Base-by-base conservation (phyloP, 73 alveolate species). In the Diophrys sp. region DNA sequence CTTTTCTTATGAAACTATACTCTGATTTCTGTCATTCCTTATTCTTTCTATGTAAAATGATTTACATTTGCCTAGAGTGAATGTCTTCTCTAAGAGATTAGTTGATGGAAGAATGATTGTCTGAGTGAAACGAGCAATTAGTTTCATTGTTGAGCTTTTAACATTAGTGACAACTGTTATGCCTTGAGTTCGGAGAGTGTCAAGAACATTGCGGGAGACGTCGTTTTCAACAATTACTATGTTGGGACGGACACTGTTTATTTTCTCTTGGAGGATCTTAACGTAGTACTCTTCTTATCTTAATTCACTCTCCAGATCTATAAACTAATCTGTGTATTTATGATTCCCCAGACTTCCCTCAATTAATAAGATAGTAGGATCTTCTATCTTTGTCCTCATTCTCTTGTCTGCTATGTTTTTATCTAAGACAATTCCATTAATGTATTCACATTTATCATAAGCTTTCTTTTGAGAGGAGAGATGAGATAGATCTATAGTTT, bases 361-460 rank as follows among this genome's bases (percentile, higher is more conserved):
- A 33, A 91, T 68, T 33, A 91, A 55, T 0, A 91, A 79, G 29
- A 91, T 88, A 54, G 74, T 67, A 1, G 97, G 97, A 66, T 88
- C 82, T 29, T 84, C 73, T 67, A 91, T 91, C 25, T 82, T 82
- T 28, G 71, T 56, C 54, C 53, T 87, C 96, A 89, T 87, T 62
- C 93, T 84, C 57, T 83, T 92, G 74, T 80, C 91, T 24, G 91
- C 95, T 0, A 91, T 70, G 82, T 89, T 91, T 62, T 91, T 91
- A n/a, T n/a, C n/a, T n/a, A n/a, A n/a, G 18, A 44, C 62, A 18
- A 44, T 44, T 44, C 62, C 62, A 44, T 44, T 44, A 44, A 44
- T 44, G 18, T 44, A 44, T 44, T 44, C 62, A 11, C 5, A 11
- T 44, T 44, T 44, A 44, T 11, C 18, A 11, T 44, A 5, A 44